Percentiles rank a stretch among this genome's conserved stretches.
Conservation (phyloP, 78 protist genomes). For the Cavenderia fasciculata region DNA sequence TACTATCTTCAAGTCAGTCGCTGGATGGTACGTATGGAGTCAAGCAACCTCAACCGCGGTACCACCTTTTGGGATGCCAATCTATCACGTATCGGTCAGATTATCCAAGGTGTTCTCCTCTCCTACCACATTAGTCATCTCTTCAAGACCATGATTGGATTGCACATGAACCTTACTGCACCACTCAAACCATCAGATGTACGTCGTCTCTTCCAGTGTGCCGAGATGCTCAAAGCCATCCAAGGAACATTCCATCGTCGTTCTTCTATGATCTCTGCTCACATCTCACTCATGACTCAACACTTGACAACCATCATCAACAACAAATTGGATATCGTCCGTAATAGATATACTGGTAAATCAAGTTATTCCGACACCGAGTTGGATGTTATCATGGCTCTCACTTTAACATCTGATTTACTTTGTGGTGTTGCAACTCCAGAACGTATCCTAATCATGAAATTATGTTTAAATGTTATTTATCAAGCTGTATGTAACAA, state of each 20-base stretch:
- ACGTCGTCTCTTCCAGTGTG: constrained; percentile 72
- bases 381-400: constrained; percentile 42
- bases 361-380: constrained; percentile 34
- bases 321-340: constrained; percentile 38
- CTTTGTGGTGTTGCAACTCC: constrained; percentile 44
- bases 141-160: constrained; percentile 63
- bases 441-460: constrained; percentile 29
- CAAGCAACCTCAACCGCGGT: neutral
- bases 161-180: constrained; percentile 54
- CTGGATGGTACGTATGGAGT: constrained; percentile 86
- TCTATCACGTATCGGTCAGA: constrained; percentile 18
- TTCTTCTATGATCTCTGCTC: constrained; percentile 64
- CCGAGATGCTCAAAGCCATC: constrained; percentile 73
- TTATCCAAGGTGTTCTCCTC: constrained; percentile 68
- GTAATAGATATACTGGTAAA: constrained; percentile 1
- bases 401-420: constrained; percentile 17
- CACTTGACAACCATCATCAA: constrained; percentile 31
- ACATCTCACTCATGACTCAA: constrained; percentile 41
- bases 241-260: constrained; percentile 78
- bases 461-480: constrained; percentile 47
- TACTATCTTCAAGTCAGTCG: constrained; percentile 54
- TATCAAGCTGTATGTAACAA: neutral
- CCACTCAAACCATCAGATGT: constrained; percentile 60
- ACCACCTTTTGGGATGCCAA: constrained; percentile 24
- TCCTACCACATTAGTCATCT: constrained; percentile 62